Evolutionary conservation across 1,284 basidiomycete species (phyloP).

Genomic region (Apiotrichum laibachii): DNA sequence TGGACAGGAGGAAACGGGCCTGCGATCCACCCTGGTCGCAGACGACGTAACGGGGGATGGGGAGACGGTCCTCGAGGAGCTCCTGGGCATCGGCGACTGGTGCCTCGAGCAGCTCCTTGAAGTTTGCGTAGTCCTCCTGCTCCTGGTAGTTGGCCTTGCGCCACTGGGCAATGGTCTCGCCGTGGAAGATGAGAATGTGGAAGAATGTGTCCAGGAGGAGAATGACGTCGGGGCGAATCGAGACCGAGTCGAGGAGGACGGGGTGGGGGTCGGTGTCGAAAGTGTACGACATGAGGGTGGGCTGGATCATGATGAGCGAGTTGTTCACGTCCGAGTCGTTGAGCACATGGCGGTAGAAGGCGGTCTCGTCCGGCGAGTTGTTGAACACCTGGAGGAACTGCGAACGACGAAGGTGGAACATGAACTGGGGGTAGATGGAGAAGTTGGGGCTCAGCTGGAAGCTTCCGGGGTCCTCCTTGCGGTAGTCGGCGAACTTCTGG

Average conservation of each 20-base stretch:
- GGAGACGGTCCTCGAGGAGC: conserved; percentile 89
- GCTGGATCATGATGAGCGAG: conserved; percentile 99
- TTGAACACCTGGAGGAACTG: conserved; percentile 99
- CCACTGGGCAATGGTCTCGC: conserved; percentile 96
- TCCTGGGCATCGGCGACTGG: conserved; percentile 77
- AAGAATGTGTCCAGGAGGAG: conserved; percentile 99
- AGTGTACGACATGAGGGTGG: conserved; percentile 97
- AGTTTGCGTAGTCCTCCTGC: conserved; percentile 98
- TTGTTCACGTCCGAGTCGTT: conserved; percentile 99
- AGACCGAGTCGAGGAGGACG: conserved; percentile 93
- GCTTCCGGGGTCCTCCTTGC: conserved; percentile 94
- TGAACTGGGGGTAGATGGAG: conserved; percentile 99
- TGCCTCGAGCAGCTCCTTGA: conserved; percentile 86
- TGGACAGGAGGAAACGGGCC: conserved; percentile 92
- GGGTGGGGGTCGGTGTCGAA: conserved; percentile 88
- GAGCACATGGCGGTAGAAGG: conserved; percentile 94
- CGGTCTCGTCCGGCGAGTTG: conserved; percentile 99
- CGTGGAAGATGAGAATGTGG: conserved; percentile 99
- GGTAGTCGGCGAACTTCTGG: conserved; percentile 99
- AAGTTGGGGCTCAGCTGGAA: conserved; percentile 95
- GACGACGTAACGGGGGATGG: conserved; percentile 95
- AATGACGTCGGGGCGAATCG: conserved; percentile 95
- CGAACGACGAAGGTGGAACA: conserved; percentile 97
- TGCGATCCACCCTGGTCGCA: conserved; percentile 97
- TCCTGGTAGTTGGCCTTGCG: conserved; percentile 99